Percentiles rank a stretch among this genome's conserved stretches.
Evolutionary conservation across 371 early-diverging fungal species (phyloP).

Genomic region (Actinomucor elegans): DNA sequence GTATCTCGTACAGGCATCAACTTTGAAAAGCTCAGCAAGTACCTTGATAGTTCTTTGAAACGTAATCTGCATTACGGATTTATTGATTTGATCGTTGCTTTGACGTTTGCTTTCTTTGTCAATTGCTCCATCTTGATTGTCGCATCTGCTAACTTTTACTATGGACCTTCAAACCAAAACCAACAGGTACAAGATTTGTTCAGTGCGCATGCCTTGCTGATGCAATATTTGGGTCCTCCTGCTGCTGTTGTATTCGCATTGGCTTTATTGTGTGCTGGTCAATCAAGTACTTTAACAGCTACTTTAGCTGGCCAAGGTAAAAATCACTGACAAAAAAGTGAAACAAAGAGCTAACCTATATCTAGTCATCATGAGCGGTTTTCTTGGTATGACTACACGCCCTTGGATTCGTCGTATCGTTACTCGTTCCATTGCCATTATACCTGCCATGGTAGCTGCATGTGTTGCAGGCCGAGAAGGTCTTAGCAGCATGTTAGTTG

Average conservation of each 20-base stretch:
- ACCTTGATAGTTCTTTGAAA: constrained; percentile 15
- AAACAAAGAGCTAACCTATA: too few species aligned
- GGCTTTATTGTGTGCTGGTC: constrained; percentile 77
- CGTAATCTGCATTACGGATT: constrained; percentile 41
- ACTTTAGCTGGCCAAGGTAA: constrained; percentile 79
- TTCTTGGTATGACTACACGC: constrained; percentile 66
- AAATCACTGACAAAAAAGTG: too few species aligned
- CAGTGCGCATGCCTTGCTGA: constrained; percentile 65
- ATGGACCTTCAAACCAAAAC: constrained; percentile 36
- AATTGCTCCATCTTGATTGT: constrained; percentile 82
- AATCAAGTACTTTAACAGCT: constrained; percentile 80
- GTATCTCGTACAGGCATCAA: constrained; percentile 2
- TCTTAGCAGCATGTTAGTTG: constrained; percentile 65
- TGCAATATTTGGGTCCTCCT: constrained; percentile 58
- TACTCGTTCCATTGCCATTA: constrained; percentile 71
- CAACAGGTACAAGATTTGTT: constrained; percentile 54
- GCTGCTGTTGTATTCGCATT: constrained; percentile 77
- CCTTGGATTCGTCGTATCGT: constrained; percentile 75
- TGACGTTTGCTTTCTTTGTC: constrained; percentile 75
- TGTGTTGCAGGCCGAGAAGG: constrained; percentile 65
- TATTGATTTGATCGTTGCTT: constrained; percentile 68
- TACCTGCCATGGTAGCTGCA: constrained; percentile 76
- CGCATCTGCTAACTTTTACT: constrained; percentile 76
- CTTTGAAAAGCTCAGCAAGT: constrained; percentile 13
- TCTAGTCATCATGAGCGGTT: constrained; percentile 78